These are phyloP conservation scores for Pochonia chlamydosporia DNA, from an alignment of 2,329 filamentous ascomycete species.

Conservation along the genomic window DNA sequence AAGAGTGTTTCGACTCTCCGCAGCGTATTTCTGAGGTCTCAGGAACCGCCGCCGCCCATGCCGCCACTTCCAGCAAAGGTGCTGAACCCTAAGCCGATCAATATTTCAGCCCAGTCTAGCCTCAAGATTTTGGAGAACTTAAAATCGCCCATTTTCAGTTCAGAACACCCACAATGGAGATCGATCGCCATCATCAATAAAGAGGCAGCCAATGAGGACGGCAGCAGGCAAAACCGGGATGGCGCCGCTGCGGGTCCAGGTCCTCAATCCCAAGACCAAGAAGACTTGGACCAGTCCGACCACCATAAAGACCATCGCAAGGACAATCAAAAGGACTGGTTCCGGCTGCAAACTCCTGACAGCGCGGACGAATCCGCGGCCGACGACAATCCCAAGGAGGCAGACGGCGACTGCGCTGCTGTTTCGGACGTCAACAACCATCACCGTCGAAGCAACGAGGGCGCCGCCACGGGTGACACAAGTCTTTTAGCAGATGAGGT, in stretches of 20 bases:
- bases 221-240: neutral
- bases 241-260: neutral
- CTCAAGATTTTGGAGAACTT: conserved; percentile 8
- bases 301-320: neutral
- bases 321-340: neutral
- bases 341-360: neutral
- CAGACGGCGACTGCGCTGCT: neutral
- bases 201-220: neutral
- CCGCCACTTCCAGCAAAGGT: conserved; percentile 4
- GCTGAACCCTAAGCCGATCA: conserved; percentile 8
- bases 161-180: neutral
- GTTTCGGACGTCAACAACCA: neutral
- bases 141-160: conserved; percentile 1
- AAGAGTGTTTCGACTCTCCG: conserved; percentile 12
- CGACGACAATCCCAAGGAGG: neutral
- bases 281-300: neutral
- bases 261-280: neutral
- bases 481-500: conserved; percentile 30
- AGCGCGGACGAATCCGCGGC: neutral
- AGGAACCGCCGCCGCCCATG: neutral
- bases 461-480: neutral
- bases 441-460: neutral
- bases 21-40: neutral
- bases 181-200: conserved; percentile 5
- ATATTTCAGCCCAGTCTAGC: conserved; percentile 6